phyloP scores from a whole-genome alignment of 108 stramenopile genomes.

The Nannochloropsis gaditana region DNA sequence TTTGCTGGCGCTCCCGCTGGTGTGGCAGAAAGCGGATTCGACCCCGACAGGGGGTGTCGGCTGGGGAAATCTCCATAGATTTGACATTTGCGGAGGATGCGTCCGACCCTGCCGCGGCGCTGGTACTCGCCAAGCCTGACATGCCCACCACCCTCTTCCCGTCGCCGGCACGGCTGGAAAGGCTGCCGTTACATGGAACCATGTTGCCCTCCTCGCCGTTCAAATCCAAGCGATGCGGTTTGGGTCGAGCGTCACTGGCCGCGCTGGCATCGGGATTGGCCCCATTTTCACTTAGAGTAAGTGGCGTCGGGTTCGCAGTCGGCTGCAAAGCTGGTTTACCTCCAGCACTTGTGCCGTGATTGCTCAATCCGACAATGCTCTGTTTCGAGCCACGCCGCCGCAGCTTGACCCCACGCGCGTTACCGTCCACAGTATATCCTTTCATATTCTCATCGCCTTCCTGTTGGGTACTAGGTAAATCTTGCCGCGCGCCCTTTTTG shows the following conservation, averaged over 20 bases:
- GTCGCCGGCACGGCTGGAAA: no score
- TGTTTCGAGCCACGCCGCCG: not conserved
- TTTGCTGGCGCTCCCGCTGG: not conserved
- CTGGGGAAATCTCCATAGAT: no score
- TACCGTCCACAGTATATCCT: not conserved
- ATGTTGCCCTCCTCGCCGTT: not conserved
- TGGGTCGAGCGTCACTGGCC: not conserved
- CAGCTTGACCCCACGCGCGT: not conserved
- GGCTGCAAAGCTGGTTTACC: no score
- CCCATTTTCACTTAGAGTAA: not conserved
- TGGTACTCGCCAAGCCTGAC: no score
- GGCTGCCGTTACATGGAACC: no score
- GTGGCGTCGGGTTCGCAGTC: no score
- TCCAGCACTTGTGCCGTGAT: no score
- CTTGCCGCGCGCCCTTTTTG: not conserved
- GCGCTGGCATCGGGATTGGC: not conserved
- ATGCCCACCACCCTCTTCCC: no score
- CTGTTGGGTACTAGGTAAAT: no score
- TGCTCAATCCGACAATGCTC: not conserved
- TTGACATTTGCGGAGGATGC: no score
- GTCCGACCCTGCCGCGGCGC: no score
- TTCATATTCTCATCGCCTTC: no score
- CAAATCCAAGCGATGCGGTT: not conserved
- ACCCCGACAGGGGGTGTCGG: not conserved
- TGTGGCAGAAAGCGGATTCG: constrained; percentile 11